Conservation (phyloP, 73 alveolate species). For the Uronychia setigera region DNA sequence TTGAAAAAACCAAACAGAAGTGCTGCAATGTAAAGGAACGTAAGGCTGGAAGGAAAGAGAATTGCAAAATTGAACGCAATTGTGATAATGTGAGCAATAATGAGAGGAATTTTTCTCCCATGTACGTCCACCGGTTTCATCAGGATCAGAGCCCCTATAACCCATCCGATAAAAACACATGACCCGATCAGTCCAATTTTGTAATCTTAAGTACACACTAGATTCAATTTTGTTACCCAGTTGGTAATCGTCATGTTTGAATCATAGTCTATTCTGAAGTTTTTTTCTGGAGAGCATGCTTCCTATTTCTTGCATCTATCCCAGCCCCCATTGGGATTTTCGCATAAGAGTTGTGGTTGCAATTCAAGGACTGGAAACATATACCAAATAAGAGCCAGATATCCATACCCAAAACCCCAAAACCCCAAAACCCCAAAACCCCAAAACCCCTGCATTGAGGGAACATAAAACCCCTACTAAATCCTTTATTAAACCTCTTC, state of each 20-base stretch:
- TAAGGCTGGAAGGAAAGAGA: background rate
- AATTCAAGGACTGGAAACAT: slow-evolving; percentile 11
- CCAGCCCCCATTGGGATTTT: slow-evolving; percentile 7
- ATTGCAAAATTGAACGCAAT: background rate
- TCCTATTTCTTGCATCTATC: slow-evolving; percentile 1
- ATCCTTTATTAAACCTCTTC: too few species aligned
- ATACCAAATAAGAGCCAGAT: background rate
- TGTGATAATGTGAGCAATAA: background rate
- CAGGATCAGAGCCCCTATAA: slow-evolving; percentile 32
- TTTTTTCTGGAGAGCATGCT: background rate
- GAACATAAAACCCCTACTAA: too few species aligned
- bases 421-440: too few species aligned
- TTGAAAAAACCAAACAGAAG: slow-evolving; percentile 3
- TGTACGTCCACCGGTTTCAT: slow-evolving; percentile 44
- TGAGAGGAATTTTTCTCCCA: slow-evolving; percentile 29
- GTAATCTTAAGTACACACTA: slow-evolving; percentile 37
- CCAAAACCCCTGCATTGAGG: too few species aligned
- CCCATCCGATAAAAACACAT: slow-evolving; percentile 34
- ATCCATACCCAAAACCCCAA: background rate
- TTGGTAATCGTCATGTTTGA: slow-evolving; percentile 8
- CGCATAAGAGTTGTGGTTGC: slow-evolving; percentile 4
- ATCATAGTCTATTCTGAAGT: background rate
- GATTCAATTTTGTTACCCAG: slow-evolving; percentile 19
- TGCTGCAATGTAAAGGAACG: background rate
- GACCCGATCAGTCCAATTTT: slow-evolving; percentile 54